A percentile compares a stretch with the other conserved stretches of the same genome.
phyloP scores from a whole-genome alignment of 1,284 basidiomycete genomes.

The Microbotryum violaceum region DNA sequence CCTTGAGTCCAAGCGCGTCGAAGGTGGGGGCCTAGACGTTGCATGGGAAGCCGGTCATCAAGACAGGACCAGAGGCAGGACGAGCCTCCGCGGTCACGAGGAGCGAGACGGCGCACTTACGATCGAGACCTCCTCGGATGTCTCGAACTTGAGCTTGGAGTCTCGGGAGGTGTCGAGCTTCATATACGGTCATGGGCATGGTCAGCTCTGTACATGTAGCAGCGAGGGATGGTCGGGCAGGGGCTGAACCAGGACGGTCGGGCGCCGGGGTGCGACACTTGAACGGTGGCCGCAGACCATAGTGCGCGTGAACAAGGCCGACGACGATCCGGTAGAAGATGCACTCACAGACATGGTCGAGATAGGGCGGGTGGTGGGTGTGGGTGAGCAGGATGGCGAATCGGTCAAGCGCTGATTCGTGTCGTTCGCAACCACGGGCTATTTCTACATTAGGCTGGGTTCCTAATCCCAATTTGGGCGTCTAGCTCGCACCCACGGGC shows the following conservation, averaged over 20 bases:
- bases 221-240: not conserved
- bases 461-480: too few relatives aligned
- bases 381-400: too few relatives aligned
- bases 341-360: conserved; percentile 12
- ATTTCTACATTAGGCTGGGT: too few relatives aligned
- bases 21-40: conserved; percentile 33
- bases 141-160: conserved; percentile 91
- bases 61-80: not conserved
- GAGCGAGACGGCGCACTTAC: conserved; percentile 33
- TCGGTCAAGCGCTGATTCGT: too few relatives aligned
- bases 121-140: conserved; percentile 82
- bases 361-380: not conserved
- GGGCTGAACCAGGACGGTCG: not conserved
- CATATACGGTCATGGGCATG: not conserved
- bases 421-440: too few relatives aligned
- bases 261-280: too few relatives aligned
- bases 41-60: not conserved
- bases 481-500: not conserved
- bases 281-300: too few relatives aligned
- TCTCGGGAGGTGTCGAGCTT: conserved; percentile 31
- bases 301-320: too few relatives aligned
- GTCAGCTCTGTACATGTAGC: not conserved
- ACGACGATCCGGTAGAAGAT: too few relatives aligned
- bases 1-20: conserved; percentile 56
- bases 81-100: not conserved